Evolutionary conservation across 371 early-diverging fungal species (phyloP).

Genomic region (Basidiobolus meristosporus): DNA sequence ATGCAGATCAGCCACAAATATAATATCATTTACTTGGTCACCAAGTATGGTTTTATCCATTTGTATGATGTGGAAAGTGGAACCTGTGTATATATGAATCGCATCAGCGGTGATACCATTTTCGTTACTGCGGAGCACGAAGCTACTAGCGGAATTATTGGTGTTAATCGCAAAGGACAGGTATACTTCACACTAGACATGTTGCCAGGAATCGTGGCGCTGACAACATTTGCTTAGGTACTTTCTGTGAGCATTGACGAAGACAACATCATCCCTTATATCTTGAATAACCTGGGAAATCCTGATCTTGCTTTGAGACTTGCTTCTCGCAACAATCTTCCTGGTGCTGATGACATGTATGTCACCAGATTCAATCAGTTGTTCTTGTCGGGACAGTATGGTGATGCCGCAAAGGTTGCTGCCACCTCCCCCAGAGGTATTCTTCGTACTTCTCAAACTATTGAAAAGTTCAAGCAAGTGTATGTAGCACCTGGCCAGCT

Average conservation of each 20-base stretch:
- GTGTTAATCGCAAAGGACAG: slow-evolving; percentile 93
- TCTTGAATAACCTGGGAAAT: slow-evolving; percentile 63
- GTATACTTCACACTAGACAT: slow-evolving; percentile 13
- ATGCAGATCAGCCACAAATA: slow-evolving; percentile 89
- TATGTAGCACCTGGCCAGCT: slow-evolving; percentile 63
- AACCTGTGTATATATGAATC: slow-evolving; percentile 85
- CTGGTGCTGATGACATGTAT: slow-evolving; percentile 89
- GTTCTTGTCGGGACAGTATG: slow-evolving; percentile 54
- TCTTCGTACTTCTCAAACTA: slow-evolving; percentile 85
- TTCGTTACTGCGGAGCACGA: slow-evolving; percentile 91
- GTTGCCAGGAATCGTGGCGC: neutral
- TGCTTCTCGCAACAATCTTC: slow-evolving; percentile 78
- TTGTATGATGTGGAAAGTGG: slow-evolving; percentile 89
- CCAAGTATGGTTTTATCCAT: slow-evolving; percentile 95
- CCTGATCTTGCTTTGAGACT: slow-evolving; percentile 76
- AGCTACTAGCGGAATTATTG: slow-evolving; percentile 71
- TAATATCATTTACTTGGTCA: slow-evolving; percentile 82
- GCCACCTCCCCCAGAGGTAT: slow-evolving; percentile 89
- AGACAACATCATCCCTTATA: slow-evolving; percentile 70
- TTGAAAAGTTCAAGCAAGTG: slow-evolving; percentile 81
- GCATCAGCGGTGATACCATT: slow-evolving; percentile 90
- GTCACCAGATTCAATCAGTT: slow-evolving; percentile 71
- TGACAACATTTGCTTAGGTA: slow-evolving; percentile 27
- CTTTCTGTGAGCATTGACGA: slow-evolving; percentile 85
- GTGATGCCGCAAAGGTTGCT: slow-evolving; percentile 89